Conservation (phyloP, 2,329 filamentous ascomycete species). For the Monilinia fructicola region DNA sequence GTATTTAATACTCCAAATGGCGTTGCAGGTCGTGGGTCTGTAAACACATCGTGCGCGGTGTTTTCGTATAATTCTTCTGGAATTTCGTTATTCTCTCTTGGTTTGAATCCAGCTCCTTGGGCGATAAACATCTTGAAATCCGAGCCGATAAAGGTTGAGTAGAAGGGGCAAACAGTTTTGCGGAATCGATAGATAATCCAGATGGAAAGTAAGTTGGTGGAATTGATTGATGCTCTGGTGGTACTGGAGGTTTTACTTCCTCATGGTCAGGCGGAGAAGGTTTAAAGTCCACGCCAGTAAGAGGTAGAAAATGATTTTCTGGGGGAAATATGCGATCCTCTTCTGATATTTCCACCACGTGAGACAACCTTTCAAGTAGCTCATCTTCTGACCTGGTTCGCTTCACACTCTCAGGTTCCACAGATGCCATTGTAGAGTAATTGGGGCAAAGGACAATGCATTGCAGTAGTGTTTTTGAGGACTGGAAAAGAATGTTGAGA, state of each 20-base stretch:
- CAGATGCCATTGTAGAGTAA: conserved; percentile 8
- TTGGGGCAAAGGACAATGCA: not conserved
- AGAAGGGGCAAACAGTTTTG: conserved; percentile 13
- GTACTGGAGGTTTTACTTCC: conserved; percentile 1
- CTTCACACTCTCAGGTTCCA: not conserved
- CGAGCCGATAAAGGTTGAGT: conserved; percentile 1
- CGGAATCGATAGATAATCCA: not conserved
- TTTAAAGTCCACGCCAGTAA: not conserved
- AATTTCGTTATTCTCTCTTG: not conserved
- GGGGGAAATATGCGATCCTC: not conserved
- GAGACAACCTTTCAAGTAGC: conserved; percentile 16
- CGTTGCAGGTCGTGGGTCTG: conserved; percentile 2
- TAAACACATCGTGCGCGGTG: conserved; percentile 6
- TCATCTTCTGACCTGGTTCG: conserved; percentile 8
- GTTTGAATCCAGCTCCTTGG: not conserved
- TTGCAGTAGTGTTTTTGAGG: not conserved
- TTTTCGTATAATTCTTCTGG: not conserved
- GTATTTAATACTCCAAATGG: conserved; percentile 11
- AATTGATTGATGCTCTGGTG: not conserved
- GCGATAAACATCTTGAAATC: not conserved
- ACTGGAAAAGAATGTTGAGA: not conserved
- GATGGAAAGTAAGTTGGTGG: conserved; percentile 13
- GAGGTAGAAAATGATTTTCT: not conserved
- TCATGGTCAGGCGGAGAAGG: not conserved
- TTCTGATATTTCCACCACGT: conserved; percentile 7